Evolutionary conservation across 106 monocot genomes (phyloP), one percentile per base, ranked within the genome.

Genomic region (Allium fistulosum): DNA sequence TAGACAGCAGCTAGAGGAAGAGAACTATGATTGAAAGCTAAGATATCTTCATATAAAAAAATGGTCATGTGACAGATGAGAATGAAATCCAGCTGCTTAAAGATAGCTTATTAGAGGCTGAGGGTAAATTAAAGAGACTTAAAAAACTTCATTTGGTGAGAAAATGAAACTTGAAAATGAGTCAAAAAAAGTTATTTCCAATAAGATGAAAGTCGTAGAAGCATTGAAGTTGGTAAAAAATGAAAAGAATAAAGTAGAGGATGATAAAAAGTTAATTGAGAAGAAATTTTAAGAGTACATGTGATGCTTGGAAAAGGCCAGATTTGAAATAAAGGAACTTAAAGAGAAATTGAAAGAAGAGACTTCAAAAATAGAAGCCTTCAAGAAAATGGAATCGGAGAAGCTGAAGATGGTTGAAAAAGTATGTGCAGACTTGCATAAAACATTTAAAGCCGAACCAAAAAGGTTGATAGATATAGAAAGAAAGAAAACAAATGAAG

Each of bases 181-280:
- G 77, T 83, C 76, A 58, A 93, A 78, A 68, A 93, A 81, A 49
- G 61, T 65, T 52, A 76, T 69, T 9, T 67, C 53, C 9, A 85
- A 87, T 57, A 85, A 78, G 69, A 81, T 77, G 17, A 90, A 74
- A 62, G 65, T 80, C 57, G 49, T 72, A 52, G 84, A 87, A 78
- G 82, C 76, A 64, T 69, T 68, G 74, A 79, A 62, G 17, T 61
- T 80, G 15, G 17, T 99, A n/a, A 67, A 80, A 71, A 51, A 74
- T 8, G 97, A 93, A 75, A 99, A 78, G 70, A 80, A 69, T 1
- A 93, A 80, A 49, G 71, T 56, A 61, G 87, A 80, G 67, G 87
- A 93, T 58, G 77, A 70, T 60, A 90, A 66, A 77, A 72, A 37
- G 48, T 56, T 73, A 49, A 48, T 48, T 55, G 90, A 85, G 58